Conservation (phyloP, 768 basidiomycete genomes). For the Panaeolus cyanescens region DNA sequence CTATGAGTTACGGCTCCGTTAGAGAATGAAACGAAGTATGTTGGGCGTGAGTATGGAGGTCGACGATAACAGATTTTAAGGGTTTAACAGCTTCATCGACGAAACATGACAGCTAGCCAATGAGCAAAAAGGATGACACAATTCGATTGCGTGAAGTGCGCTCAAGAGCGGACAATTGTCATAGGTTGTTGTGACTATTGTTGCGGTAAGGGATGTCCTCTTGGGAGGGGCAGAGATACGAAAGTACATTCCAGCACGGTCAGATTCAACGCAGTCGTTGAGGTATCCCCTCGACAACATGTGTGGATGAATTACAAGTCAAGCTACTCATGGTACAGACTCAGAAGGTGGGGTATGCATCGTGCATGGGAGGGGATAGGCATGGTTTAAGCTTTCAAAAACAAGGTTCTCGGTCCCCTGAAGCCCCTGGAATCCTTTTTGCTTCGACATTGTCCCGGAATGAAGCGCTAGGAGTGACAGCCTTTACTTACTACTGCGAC, state of each 20-base stretch:
- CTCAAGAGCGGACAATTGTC: neutral
- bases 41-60: neutral
- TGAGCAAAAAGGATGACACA: neutral
- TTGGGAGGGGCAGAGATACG: neutral
- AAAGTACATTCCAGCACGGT: neutral
- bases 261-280: too few species aligned
- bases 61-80: neutral
- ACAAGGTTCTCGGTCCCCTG: too few species aligned
- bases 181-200: neutral
- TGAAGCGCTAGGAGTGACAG: neutral
- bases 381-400: too few species aligned
- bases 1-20: neutral
- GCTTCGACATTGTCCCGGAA: too few species aligned
- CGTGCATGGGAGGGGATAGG: too few species aligned
- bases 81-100: neutral
- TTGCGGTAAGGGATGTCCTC: neutral
- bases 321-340: too few species aligned
- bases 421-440: too few species aligned
- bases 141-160: neutral
- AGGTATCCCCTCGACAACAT: too few species aligned
- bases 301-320: too few species aligned
- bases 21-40: neutral
- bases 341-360: too few species aligned
- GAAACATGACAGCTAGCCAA: neutral
- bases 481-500: neutral